These are phyloP conservation scores for Astragalus membranaceus DNA, from an alignment of 306 rosid species.

Conservation along the genomic window DNA sequence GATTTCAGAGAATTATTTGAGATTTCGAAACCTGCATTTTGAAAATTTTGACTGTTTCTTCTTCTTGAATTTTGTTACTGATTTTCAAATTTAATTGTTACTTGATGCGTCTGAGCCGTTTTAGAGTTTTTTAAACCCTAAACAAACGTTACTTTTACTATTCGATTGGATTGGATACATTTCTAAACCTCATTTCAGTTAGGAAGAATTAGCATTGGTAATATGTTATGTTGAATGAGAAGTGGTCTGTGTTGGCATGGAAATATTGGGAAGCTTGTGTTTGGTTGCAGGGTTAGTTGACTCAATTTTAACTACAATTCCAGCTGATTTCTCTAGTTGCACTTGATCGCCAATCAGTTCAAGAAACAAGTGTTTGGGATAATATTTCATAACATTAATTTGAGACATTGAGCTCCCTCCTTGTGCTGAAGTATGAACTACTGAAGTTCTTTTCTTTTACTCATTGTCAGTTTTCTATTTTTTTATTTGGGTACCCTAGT, in stretches of 20 bases:
- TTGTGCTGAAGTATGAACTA: conserved; percentile 11
- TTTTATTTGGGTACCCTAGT: conserved; percentile 39
- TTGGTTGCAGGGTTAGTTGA: not conserved
- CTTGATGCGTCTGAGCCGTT: not conserved
- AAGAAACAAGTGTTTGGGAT: not conserved
- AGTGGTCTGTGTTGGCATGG: conserved; percentile 4
- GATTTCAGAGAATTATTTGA: not conserved
- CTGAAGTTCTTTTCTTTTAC: conserved; percentile 14
- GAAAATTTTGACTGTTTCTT: not conserved
- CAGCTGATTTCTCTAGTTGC: not conserved
- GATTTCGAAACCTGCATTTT: conserved; percentile 12
- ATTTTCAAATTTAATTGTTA: conserved; percentile 8
- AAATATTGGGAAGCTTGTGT: not conserved
- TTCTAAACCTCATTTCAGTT: not conserved
- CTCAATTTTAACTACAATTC: conserved; percentile 3
- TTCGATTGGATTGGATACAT: not conserved
- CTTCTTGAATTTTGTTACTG: not conserved
- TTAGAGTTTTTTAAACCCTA: not conserved
- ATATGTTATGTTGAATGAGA: not conserved
- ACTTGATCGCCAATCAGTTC: not conserved
- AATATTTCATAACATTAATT: not conserved
- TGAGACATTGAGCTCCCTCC: not conserved
- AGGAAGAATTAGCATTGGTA: not conserved
- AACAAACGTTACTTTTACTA: not conserved
- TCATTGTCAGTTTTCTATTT: conserved; percentile 1